Evolutionary conservation across 1,139 yeast genomes (phyloP).

Genomic region (Eremothecium gossypii): DNA sequence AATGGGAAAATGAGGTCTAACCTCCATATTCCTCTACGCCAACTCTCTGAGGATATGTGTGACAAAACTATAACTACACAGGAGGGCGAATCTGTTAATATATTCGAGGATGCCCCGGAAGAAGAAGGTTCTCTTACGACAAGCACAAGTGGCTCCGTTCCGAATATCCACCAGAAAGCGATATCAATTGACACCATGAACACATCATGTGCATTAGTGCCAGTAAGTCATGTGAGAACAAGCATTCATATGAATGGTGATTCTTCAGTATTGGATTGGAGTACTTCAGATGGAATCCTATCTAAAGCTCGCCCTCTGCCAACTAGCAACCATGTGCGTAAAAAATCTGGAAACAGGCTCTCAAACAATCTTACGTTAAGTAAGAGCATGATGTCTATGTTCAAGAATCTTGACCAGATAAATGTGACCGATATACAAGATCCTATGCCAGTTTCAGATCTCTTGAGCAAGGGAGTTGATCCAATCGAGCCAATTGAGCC

Average conservation of each 20-base stretch:
- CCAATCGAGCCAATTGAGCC: background rate
- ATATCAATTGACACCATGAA: constrained; percentile 28
- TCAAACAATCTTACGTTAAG: constrained; percentile 16
- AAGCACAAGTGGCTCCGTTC: constrained; percentile 19
- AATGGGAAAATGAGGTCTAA: background rate
- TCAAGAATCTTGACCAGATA: constrained; percentile 26
- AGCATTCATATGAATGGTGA: constrained; percentile 23
- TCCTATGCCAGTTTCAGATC: background rate
- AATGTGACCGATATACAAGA: too few species aligned
- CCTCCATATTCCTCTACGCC: background rate
- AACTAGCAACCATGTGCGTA: constrained; percentile 12
- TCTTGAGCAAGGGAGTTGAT: background rate
- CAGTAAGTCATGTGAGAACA: constrained; percentile 27
- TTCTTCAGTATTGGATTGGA: constrained; percentile 17
- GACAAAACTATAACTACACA: constrained; percentile 1
- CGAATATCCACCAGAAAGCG: constrained; percentile 24
- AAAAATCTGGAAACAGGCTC: constrained; percentile 17
- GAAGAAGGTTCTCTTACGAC: constrained; percentile 21
- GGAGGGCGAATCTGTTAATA: constrained; percentile 7
- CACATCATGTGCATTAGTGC: constrained; percentile 23
- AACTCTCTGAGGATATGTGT: background rate
- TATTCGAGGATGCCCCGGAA: constrained; percentile 26
- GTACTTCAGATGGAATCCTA: constrained; percentile 29
- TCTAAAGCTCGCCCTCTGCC: constrained; percentile 26
- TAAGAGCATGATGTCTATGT: constrained; percentile 24